These are phyloP conservation scores for Leishmania amazonensis DNA, from an alignment of 208 protist species.

Conservation along the genomic window DNA sequence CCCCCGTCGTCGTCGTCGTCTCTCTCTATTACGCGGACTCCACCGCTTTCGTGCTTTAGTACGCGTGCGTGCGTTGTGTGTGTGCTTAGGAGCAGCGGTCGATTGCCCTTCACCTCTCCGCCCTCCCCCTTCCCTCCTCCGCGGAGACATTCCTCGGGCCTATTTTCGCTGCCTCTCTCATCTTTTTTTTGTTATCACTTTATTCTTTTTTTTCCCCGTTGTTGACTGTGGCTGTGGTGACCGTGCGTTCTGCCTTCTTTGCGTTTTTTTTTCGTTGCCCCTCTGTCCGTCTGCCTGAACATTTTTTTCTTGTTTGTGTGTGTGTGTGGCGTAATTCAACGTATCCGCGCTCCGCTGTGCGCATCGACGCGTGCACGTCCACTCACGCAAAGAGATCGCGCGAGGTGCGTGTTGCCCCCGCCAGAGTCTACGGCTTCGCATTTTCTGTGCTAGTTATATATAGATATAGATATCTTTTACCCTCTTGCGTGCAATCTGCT, in stretches of 20 bases:
- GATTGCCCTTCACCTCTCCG: neutral
- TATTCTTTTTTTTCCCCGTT: too few species aligned
- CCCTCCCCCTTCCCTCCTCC: neutral
- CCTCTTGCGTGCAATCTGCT: neutral
- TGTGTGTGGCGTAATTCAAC: too few species aligned
- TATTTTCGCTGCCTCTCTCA: neutral
- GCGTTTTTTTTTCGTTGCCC: neutral
- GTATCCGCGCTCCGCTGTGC: neutral
- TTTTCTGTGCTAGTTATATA: neutral
- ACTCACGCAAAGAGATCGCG: neutral
- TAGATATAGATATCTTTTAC: neutral
- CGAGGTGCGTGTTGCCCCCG: neutral
- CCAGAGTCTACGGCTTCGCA: neutral
- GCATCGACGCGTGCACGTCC: neutral
- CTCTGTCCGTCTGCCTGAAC: neutral
- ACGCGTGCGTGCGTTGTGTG: neutral
- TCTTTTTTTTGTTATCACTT: neutral
- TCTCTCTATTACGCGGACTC: neutral
- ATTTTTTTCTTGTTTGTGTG: neutral
- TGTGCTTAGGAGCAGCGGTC: neutral
- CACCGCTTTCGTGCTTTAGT: neutral
- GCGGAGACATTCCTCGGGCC: neutral
- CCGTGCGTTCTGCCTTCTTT: neutral
- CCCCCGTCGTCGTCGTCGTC: neutral
- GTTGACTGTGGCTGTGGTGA: neutral